These are phyloP conservation scores for Fusarium clavum DNA, from an alignment of 2,329 filamentous ascomycete genomes.

Conservation along the genomic window DNA sequence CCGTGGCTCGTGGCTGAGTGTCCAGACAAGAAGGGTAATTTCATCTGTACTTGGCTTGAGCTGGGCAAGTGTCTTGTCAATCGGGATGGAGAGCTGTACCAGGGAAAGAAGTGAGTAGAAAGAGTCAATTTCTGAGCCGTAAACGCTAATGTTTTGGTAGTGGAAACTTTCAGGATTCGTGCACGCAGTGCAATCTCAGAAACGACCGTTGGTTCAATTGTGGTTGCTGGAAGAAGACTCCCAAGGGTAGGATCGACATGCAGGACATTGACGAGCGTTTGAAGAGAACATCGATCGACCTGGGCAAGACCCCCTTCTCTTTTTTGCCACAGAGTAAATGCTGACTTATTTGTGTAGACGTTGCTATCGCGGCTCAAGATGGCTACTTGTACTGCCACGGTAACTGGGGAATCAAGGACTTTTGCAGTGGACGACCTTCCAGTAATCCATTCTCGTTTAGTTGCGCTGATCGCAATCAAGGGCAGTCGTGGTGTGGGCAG, in stretches of 20 bases:
- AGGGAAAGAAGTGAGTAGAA: slow-evolving; percentile 6
- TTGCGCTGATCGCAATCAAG: background rate
- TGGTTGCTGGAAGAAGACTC: slow-evolving; percentile 13
- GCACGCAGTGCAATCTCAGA: slow-evolving; percentile 26
- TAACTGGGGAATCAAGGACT: slow-evolving; percentile 11
- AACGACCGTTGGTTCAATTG: slow-evolving; percentile 10
- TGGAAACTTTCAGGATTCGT: slow-evolving; percentile 26
- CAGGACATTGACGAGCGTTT: background rate
- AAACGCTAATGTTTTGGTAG: slow-evolving; percentile 9
- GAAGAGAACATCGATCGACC: slow-evolving; percentile 12
- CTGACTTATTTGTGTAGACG: slow-evolving; percentile 7
- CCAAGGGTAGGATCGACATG: background rate
- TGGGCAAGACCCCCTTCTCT: slow-evolving; percentile 5
- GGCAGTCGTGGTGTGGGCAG: background rate
- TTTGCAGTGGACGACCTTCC: slow-evolving; percentile 20
- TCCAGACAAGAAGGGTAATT: slow-evolving; percentile 18
- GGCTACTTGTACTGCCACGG: slow-evolving; percentile 30
- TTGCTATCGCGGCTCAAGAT: slow-evolving; percentile 22
- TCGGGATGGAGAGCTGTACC: slow-evolving; percentile 14
- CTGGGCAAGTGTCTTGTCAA: slow-evolving; percentile 36
- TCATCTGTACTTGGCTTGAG: slow-evolving; percentile 29
- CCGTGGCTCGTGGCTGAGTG: slow-evolving; percentile 31
- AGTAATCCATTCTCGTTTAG: background rate
- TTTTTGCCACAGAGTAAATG: background rate
- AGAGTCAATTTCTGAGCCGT: background rate